Base-by-base conservation (phyloP, 495 filamentous ascomycete species). In the Glarea lozoyensis region DNA sequence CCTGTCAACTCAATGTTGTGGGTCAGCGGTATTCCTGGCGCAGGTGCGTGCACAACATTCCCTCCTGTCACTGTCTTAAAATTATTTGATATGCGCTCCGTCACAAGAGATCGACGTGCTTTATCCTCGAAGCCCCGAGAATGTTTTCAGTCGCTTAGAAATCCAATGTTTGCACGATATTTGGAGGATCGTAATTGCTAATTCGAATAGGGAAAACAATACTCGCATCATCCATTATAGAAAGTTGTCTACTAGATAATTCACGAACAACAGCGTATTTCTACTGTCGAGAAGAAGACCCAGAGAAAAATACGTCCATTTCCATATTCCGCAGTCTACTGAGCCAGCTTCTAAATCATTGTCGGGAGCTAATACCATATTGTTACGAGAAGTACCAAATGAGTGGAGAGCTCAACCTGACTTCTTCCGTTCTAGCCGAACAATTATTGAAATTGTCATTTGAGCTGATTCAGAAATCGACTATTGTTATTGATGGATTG, bases 1-100 rank as follows among this genome's bases (percentile, higher is more conserved):
- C 40, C 40, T 6, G 34, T 18, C 3, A 34, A 49, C 5, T 55
- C 54, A 4, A 50, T 59, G 5, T 22, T 68, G 23, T 71, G 67
- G 66, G 19, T 71, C 9, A 57, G 57, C 44, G 67, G 64, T 0
- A 65, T 65, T 9, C 66, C 62, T 20, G 67, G 67, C n/a, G 61
- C 64, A 33, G 67, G 67, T 71, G 52, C 6, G 32, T n/a, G 19
- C 33, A 30, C 2, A 1, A 4, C 22, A n/a, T n/a, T n/a, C n/a
- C n/a, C n/a, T n/a, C n/a, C n/a, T n/a, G n/a, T n/a, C n/a, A n/a
- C n/a, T n/a, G n/a, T 12, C 42, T 23, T 6, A 40, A 21, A 38
- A 32, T 9, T 12, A 9, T 16, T 16, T 35, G 12, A 32, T 29
- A 2, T 45, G n/a, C n/a, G n/a, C n/a, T n/a, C n/a, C n/a, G n/a